Evolutionary conservation across 306 rosid species (phyloP).

Genomic region (Vigna hirtella): DNA sequence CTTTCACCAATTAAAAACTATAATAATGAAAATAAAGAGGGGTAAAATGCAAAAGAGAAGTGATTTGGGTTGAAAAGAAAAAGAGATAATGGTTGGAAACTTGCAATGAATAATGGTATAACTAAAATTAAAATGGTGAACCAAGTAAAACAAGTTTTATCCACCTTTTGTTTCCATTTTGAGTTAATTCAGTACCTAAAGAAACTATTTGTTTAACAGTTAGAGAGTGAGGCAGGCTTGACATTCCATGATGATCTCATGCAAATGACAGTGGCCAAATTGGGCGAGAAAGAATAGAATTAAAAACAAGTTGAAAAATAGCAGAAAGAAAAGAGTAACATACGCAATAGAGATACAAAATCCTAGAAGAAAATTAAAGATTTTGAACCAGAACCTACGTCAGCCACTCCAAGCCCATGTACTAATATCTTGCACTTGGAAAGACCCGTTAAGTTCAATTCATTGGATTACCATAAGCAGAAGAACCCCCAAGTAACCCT

Average conservation of each 20-base stretch:
- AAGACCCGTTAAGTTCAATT: conserved; percentile 45
- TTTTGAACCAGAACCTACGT: background rate
- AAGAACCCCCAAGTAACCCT: conserved; percentile 76
- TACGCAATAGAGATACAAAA: conserved; percentile 49
- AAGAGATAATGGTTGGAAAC: conserved; percentile 9
- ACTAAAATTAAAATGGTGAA: conserved; percentile 1
- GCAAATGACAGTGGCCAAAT: conserved; percentile 37
- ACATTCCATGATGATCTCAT: conserved; percentile 47
- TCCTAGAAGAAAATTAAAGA: conserved; percentile 37
- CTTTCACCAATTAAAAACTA: conserved; percentile 30
- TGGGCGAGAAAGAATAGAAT: conserved; percentile 32
- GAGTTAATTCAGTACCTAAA: conserved; percentile 39
- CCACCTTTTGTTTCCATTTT: conserved; percentile 44
- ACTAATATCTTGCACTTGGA: conserved; percentile 48
- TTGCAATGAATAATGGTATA: conserved; percentile 16
- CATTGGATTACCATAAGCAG: conserved; percentile 81
- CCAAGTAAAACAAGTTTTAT: conserved; percentile 27
- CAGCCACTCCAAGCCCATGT: conserved; percentile 45
- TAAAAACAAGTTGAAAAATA: conserved; percentile 27
- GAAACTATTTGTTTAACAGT: conserved; percentile 39
- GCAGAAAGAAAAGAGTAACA: conserved; percentile 38
- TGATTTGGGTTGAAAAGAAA: conserved; percentile 39
- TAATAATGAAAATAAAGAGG: conserved; percentile 16
- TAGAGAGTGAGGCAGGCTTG: conserved; percentile 38
- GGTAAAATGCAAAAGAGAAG: conserved; percentile 25